Evolutionary conservation across 257 asterid genomes (phyloP), one percentile per base, ranked within the genome.

Genomic region (Fraxinus quadrangulata): DNA sequence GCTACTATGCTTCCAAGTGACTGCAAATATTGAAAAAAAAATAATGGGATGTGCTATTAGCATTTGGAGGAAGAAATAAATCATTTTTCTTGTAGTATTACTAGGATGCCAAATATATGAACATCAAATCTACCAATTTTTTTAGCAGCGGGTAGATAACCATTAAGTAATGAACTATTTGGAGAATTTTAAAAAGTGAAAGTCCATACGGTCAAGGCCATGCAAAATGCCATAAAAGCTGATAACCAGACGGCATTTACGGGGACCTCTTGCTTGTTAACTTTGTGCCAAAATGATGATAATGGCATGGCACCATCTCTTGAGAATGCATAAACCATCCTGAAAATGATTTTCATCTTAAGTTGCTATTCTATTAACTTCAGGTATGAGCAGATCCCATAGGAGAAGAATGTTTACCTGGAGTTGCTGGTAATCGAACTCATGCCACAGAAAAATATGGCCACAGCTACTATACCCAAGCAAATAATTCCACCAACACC

Each of bases 291-390:
- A 26, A 85, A 75, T 39, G 78, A 10, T 28, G 99, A 96, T 77
- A 92, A 89, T 11, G 99, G 99, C 99, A 93, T 93, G 6, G 98
- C 99, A n/a, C 97, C 97, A 30, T 96, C 98, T 84, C 99, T 85
- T 42, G 99, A 96, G 89, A 96, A 96, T 63, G 99, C 99, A 83
- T 90, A 96, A 16, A 82, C 93, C 99, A 96, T 93, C 89, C 99
- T 94, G 84, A 40, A 56, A 74, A 77, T 31, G 24, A 24, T 26
- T 12, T 10, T 14, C 47, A 6, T 26, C n/a, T 67, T 19, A 81
- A 70, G 13, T 49, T 19, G 39, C 70, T 71, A 10, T 10, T 12
- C 8, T 2, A 14, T 30, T 23, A 70, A 77, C 67, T 31, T n/a
- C 36, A 73, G 47, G 14, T 17, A 28, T 37, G 13, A 37, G 66